phyloP scores from a whole-genome alignment of 768 basidiomycete genomes.

The Auriculariales sp. region DNA sequence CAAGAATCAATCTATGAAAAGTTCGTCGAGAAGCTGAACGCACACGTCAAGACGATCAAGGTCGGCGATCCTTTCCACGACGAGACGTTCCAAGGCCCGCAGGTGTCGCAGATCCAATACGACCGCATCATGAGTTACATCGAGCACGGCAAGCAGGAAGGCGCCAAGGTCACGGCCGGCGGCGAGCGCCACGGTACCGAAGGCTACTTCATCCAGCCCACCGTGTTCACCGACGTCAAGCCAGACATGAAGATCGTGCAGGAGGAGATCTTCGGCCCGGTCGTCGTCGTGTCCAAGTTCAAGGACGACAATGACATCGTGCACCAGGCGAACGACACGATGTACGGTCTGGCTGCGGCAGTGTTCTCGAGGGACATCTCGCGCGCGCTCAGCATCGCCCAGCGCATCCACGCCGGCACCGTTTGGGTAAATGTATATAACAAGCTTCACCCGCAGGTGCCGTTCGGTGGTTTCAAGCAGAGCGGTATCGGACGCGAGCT shows the following conservation, averaged over 20 bases:
- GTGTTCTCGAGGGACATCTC: constrained; percentile 74
- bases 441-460: constrained; percentile 70
- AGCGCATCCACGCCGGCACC: constrained; percentile 64
- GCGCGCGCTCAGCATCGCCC: constrained; percentile 56
- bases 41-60: constrained; percentile 50
- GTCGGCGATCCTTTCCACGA: constrained; percentile 77
- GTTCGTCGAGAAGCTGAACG: constrained; percentile 52
- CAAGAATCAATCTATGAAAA: constrained; percentile 80
- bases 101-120: constrained; percentile 77
- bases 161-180: constrained; percentile 67
- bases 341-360: constrained; percentile 77
- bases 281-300: constrained; percentile 65
- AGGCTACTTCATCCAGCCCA: constrained; percentile 66
- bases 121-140: constrained; percentile 83
- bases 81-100: constrained; percentile 59
- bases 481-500: constrained; percentile 82
- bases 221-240: constrained; percentile 72
- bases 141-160: constrained; percentile 68
- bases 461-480: constrained; percentile 92
- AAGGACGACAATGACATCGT: constrained; percentile 31
- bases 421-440: constrained; percentile 66
- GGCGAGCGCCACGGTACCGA: constrained; percentile 61
- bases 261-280: constrained; percentile 74
- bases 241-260: constrained; percentile 74
- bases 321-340: constrained; percentile 59